Evolutionary conservation across 1,284 basidiomycete species (phyloP), one percentile per base, ranked within the genome.

Genomic region (Ustilago sp.): DNA sequence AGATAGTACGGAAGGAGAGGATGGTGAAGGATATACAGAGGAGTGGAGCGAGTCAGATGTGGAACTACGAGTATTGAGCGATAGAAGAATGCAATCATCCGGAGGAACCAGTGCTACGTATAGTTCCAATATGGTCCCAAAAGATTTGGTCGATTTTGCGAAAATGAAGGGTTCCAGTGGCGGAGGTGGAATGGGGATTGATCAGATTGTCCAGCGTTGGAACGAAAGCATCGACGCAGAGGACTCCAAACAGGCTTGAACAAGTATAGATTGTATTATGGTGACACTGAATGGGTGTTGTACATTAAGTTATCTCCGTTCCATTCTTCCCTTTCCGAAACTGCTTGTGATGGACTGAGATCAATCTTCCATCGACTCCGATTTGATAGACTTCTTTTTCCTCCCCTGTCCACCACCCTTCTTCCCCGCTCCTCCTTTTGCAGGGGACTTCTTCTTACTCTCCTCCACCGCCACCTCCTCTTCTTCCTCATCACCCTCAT

Each of bases 81-180:
- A 93, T 90, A 73, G 62, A 12, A 93, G 94, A 1, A 47, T 71
- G 50, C 58, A 62, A n/a, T 41, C 34, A 23, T 28, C 47, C 8
- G 56, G 60, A 5, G 64, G 63, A 3, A 54, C 67, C 4, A 59
- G 63, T n/a, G 73, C 73, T 11, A 88, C 90, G 1, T 89, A 94
- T 82, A 92, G 93, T 75, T 92, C 93, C 81, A 98, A 97, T 84
- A 96, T 96, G 93, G 89, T 96, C 17, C 96, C 95, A 2, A 89
- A 93, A 45, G 95, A 98, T 82, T 92, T 93, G 13, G 88, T 97
- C 23, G 90, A 89, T 59, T 87, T 96, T 83, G 92, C 93, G 79
- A 89, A 89, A 32, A 48, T 58, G 17, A 19, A 32, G 28, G 15
- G 8, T 28, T 8, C 9, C 31, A 9, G 34, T 9, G 17, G 8